Percentiles rank a stretch among this genome's conserved stretches.
These are phyloP conservation scores for Colletotrichum tanaceti DNA, from an alignment of 2,329 filamentous ascomycete species.

Conservation along the genomic window DNA sequence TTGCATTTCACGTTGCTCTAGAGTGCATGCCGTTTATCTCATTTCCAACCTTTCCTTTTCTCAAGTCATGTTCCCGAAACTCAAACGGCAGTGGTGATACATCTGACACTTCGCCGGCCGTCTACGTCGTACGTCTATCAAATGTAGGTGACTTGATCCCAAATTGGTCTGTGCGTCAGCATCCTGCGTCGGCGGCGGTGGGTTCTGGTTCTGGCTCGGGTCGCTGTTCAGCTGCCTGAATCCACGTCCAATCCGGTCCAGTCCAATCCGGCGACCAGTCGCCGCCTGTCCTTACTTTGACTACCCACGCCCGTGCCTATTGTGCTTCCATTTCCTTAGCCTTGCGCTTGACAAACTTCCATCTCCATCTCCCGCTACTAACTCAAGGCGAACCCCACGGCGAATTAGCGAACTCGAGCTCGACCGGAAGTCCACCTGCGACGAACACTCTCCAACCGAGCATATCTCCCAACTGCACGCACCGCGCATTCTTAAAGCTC, in stretches of 20 bases:
- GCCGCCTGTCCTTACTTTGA: slow-evolving; percentile 27
- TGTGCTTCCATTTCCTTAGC: slow-evolving; percentile 1
- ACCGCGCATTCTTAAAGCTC: slow-evolving; percentile 11
- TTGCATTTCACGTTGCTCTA: not conserved
- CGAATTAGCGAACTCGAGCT: slow-evolving; percentile 31
- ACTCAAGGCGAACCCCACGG: slow-evolving; percentile 29
- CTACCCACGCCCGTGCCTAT: slow-evolving; percentile 18
- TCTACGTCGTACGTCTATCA: slow-evolving; percentile 28
- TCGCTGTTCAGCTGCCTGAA: slow-evolving; percentile 31
- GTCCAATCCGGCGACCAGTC: slow-evolving; percentile 25
- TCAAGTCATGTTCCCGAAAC: slow-evolving; percentile 25
- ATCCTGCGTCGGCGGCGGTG: slow-evolving; percentile 6
- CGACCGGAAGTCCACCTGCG: slow-evolving; percentile 24
- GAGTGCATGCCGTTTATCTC: not conserved
- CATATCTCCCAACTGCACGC: not conserved
- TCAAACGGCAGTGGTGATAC: slow-evolving; percentile 31
- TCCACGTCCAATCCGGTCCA: slow-evolving; percentile 9
- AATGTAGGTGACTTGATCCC: slow-evolving; percentile 22
- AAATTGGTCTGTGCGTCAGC: slow-evolving; percentile 23
- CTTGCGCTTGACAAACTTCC: slow-evolving; percentile 31
- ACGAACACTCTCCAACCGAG: slow-evolving; percentile 7
- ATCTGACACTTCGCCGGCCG: slow-evolving; percentile 25
- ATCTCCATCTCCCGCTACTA: too few species aligned
- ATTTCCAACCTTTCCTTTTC: not conserved
- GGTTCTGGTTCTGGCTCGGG: slow-evolving; percentile 16